These are phyloP conservation scores for Panellus pusillus DNA, from an alignment of 768 basidiomycete genomes.

Conservation along the genomic window DNA sequence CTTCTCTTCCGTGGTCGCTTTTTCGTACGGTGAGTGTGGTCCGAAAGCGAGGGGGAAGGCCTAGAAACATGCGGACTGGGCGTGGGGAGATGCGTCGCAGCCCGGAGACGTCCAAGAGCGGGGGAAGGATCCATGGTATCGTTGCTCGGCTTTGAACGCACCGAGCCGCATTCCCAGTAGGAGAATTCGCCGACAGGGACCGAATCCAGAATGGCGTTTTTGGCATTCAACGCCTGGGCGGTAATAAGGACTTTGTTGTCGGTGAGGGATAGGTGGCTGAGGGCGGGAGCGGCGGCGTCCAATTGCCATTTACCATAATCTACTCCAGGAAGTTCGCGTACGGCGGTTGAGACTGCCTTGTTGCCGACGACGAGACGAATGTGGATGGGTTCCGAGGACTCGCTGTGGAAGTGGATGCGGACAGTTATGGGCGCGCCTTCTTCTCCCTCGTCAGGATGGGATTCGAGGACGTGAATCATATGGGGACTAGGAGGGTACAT, in stretches of 20 bases:
- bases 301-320: conserved; percentile 63
- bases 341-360: conserved; percentile 66
- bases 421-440: conserved; percentile 64
- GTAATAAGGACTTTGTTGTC: conserved; percentile 50
- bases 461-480: conserved; percentile 66
- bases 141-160: conserved; percentile 10
- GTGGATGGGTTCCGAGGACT: conserved; percentile 51
- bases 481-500: conserved; percentile 30
- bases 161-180: conserved; percentile 52
- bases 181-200: conserved; percentile 72
- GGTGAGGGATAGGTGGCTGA: conserved; percentile 41
- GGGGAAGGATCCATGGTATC: not conserved
- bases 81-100: conserved; percentile 16
- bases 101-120: conserved; percentile 14
- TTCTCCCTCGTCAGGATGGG: conserved; percentile 63
- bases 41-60: conserved; percentile 24
- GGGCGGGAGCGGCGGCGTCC: conserved; percentile 58
- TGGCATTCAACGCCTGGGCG: conserved; percentile 60
- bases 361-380: conserved; percentile 75
- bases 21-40: conserved; percentile 18
- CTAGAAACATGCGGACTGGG: conserved; percentile 14
- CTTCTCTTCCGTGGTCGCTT: conserved; percentile 12
- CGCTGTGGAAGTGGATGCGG: conserved; percentile 57
- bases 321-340: conserved; percentile 50
- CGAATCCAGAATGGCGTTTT: conserved; percentile 58